Evolutionary conservation across 768 basidiomycete species (phyloP), one percentile per base, ranked within the genome.

Genomic region (Calocybe indica): DNA sequence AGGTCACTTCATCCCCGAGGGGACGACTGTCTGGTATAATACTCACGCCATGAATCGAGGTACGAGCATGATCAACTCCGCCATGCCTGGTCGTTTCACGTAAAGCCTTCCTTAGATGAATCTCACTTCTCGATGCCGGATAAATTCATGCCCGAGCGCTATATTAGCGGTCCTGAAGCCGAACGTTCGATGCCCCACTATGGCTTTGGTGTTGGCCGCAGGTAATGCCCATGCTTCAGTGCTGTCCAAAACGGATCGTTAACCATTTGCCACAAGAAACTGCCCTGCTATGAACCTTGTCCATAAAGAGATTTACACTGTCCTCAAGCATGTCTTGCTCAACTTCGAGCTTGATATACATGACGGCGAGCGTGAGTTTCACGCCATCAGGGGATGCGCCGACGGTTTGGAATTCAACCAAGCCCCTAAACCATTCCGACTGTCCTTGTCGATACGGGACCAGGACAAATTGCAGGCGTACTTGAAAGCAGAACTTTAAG

Each of bases 31-130:
- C 9, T 55, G 51, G 14, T 49, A 43, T 43, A 55, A 55, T 30
- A 52, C 51, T 7, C 48, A 55, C 43, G 51, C 54, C 3, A 55
- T 55, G 42, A 52, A 55, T n/a, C 11, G 54, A 47, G 51, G 51
- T 47, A 7, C 35, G 36, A 36, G 2, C 22, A 22, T 22, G 22
- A 22, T 22, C 22, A 22, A 22, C 22, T 28, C 22, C 22, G 4
- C 34, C 33, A 42, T 12, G 5, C 6, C 13, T n/a, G 5, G 15
- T 15, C 36, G 12, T 7, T 30, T n/a, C 5, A 28, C 5, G 40
- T 13, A 31, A 29, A 6, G 15, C 30, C 31, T 7, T 10, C 30
- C 15, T n/a, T 7, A 55, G 54, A 55, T 45, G 10, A 48, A 5
- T 47, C 30, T 40, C 51, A 46, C 13, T 55, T 55, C 38, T 49